These are phyloP conservation scores for Scutellaria minor DNA, from an alignment of 257 asterid genomes.

Conservation along the genomic window DNA sequence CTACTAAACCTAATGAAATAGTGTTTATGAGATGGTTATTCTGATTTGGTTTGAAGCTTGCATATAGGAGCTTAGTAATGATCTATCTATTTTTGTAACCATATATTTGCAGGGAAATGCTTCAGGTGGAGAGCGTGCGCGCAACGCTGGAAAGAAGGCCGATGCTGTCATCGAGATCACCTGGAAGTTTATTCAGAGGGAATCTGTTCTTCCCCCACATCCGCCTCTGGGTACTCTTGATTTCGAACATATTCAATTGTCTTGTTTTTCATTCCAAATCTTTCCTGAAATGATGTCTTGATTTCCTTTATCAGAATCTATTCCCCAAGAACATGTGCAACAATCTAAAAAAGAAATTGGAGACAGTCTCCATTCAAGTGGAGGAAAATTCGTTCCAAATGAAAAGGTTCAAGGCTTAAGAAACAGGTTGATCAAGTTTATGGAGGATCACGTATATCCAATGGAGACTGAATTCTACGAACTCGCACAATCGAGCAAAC, in stretches of 20 bases:
- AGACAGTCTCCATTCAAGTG: constrained; percentile 40
- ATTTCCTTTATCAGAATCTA: constrained; percentile 41
- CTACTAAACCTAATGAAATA: constrained; percentile 30
- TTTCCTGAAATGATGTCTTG: constrained; percentile 29
- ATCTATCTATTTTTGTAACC: constrained; percentile 9
- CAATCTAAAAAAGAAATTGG: constrained; percentile 42
- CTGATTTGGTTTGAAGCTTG: constrained; percentile 2
- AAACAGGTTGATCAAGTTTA: constrained; percentile 67
- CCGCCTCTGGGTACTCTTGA: constrained; percentile 63
- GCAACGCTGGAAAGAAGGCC: constrained; percentile 68
- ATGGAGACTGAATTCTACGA: constrained; percentile 75
- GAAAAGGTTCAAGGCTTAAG: constrained; percentile 71
- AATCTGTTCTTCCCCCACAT: constrained; percentile 71
- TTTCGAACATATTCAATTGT: constrained; percentile 26
- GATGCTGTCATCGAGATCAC: constrained; percentile 65
- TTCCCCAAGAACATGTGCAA: constrained; percentile 42
- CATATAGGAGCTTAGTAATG: background rate
- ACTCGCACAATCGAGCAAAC: constrained; percentile 71
- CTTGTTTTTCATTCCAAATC: constrained; percentile 20
- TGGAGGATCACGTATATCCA: constrained; percentile 87
- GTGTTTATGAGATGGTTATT: constrained; percentile 19
- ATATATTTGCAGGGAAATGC: constrained; percentile 82
- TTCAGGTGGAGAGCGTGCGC: constrained; percentile 95
- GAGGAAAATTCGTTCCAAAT: constrained; percentile 74
- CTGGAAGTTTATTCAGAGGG: constrained; percentile 65